phyloP scores from a whole-genome alignment of 1,139 yeast genomes.

The Debaryomycetaceae sp. region DNA sequence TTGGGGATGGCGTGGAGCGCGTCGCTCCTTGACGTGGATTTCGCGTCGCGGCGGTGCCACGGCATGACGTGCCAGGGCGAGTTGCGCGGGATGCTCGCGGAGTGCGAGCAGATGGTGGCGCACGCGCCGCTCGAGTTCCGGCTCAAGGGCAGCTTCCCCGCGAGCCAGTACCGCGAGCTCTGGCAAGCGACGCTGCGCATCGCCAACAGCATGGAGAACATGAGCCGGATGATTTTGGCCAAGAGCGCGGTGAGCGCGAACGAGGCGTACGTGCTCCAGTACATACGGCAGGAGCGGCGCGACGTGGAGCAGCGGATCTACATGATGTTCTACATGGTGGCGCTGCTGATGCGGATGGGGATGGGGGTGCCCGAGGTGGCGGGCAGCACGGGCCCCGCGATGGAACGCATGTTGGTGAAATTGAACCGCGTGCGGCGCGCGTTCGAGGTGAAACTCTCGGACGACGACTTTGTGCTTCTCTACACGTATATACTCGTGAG shows the following conservation, averaged over 20 bases:
- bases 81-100: constrained; percentile 47
- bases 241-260: constrained; percentile 43
- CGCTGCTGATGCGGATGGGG: constrained; percentile 66
- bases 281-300: constrained; percentile 46
- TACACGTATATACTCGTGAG: constrained; percentile 70
- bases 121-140: constrained; percentile 74
- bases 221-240: constrained; percentile 55
- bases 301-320: constrained; percentile 67
- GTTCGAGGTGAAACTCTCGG: constrained; percentile 17
- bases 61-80: constrained; percentile 47
- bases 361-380: constrained; percentile 70
- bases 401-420: constrained; percentile 57
- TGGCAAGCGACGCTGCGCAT: constrained; percentile 51
- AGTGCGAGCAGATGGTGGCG: constrained; percentile 46
- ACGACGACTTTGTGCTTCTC: constrained; percentile 64
- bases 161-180: constrained; percentile 37
- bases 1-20: constrained; percentile 78
- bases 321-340: constrained; percentile 64
- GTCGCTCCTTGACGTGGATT: constrained; percentile 34
- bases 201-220: constrained; percentile 64
- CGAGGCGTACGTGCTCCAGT: constrained; percentile 46
- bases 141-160: constrained; percentile 64
- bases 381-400: constrained; percentile 70
- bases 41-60: constrained; percentile 14
- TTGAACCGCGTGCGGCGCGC: constrained; percentile 23